Evolutionary conservation across 164 flowering plant genomes (phyloP).

Genomic region (Umbellularia californica): DNA sequence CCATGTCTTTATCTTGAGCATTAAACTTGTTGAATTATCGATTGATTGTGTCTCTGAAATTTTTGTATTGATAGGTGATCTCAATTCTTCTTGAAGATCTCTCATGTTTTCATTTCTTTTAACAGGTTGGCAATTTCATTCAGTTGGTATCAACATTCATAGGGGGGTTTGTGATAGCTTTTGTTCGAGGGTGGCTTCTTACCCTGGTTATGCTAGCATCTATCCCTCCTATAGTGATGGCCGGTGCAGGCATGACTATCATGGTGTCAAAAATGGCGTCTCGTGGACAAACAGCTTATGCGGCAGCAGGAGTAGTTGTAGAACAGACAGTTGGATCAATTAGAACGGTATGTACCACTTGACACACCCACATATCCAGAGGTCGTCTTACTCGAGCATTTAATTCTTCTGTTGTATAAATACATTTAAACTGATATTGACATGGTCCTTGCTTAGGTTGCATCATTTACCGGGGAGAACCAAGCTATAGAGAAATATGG

Average conservation of each 20-base stretch:
- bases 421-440: neutral
- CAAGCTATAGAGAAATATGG: conserved; percentile 36
- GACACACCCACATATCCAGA: neutral
- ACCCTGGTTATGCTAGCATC: conserved; percentile 36
- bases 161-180: conserved; percentile 45
- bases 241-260: conserved; percentile 34
- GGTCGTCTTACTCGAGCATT: neutral
- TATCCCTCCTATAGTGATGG: conserved; percentile 35
- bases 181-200: conserved; percentile 48
- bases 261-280: conserved; percentile 38
- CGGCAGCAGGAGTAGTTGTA: conserved; percentile 34
- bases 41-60: neutral
- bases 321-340: conserved; percentile 57
- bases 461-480: conserved; percentile 55
- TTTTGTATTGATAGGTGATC: neutral
- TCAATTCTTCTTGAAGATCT: neutral
- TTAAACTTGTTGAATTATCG: neutral
- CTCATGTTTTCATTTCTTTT: neutral
- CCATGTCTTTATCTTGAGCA: neutral
- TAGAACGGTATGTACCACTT: conserved; percentile 30
- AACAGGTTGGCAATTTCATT: conserved; percentile 46
- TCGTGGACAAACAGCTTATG: conserved; percentile 40
- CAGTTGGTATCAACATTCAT: conserved; percentile 42
- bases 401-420: too few relatives aligned
- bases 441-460: conserved; percentile 26